Conservation (phyloP, 257 asterid species). For the Anisodus tanguticus region DNA sequence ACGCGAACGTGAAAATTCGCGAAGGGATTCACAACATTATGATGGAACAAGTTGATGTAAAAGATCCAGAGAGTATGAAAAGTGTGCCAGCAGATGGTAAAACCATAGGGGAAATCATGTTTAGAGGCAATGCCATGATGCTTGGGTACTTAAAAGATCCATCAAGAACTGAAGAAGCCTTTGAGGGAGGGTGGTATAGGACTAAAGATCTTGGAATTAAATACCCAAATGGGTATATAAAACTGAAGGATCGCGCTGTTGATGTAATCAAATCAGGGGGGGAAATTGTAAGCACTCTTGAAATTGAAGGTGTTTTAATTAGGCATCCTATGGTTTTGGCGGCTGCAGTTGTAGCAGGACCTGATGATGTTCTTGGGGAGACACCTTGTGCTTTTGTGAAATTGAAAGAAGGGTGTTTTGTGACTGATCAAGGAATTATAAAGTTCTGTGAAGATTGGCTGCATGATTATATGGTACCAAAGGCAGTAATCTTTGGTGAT, state of each 20-base stretch:
- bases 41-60: constrained; percentile 60
- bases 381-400: constrained; percentile 79
- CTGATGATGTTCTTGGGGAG: constrained; percentile 67
- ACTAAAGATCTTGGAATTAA: constrained; percentile 70
- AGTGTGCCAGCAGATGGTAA: constrained; percentile 64
- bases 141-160: constrained; percentile 59
- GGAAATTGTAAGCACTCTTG: constrained; percentile 59
- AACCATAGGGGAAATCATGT: constrained; percentile 71
- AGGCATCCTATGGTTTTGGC: constrained; percentile 64
- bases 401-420: constrained; percentile 50
- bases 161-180: constrained; percentile 54
- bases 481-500: constrained; percentile 58
- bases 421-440: constrained; percentile 50
- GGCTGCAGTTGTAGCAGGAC: constrained; percentile 73
- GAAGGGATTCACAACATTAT: constrained; percentile 56
- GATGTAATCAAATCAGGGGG: constrained; percentile 60
- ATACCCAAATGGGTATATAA: constrained; percentile 54
- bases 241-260: constrained; percentile 59
- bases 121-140: constrained; percentile 70
- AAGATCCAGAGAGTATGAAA: constrained; percentile 57
- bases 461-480: constrained; percentile 65
- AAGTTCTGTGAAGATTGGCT: constrained; percentile 49
- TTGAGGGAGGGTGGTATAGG: constrained; percentile 74
- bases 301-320: constrained; percentile 52
- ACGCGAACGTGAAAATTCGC: constrained; percentile 42